Conservation (phyloP, 768 basidiomycete genomes). For the Kwoniella newhampshirensis region DNA sequence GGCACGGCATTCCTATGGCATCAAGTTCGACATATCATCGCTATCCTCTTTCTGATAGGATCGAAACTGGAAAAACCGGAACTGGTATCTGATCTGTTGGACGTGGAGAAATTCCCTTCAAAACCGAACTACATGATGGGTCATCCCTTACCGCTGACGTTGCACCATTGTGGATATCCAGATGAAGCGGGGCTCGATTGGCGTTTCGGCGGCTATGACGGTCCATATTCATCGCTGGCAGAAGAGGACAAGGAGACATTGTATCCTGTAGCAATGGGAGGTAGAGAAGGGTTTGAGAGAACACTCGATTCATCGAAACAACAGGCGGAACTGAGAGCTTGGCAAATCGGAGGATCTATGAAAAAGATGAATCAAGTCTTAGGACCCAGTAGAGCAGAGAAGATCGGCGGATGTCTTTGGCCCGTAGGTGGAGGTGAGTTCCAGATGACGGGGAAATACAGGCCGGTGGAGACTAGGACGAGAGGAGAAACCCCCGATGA, state of each 20-base stretch:
- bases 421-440: conserved; percentile 72
- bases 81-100: conserved; percentile 71
- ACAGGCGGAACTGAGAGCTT: conserved; percentile 55
- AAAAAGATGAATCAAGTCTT: conserved; percentile 65
- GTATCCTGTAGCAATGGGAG: conserved; percentile 20
- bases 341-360: conserved; percentile 66
- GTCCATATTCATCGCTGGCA: conserved; percentile 26
- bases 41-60: conserved; percentile 83
- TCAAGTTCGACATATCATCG: conserved; percentile 94
- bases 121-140: conserved; percentile 96
- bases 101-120: conserved; percentile 57
- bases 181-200: conserved; percentile 62
- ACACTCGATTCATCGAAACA: conserved; percentile 29
- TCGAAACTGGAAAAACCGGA: conserved; percentile 71
- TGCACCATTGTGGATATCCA: conserved; percentile 83
- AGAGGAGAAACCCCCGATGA: conserved; percentile 70
- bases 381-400: conserved; percentile 55
- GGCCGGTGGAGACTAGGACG: conserved; percentile 66
- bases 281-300: conserved; percentile 33
- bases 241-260: conserved; percentile 20
- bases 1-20: conserved; percentile 92
- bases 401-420: conserved; percentile 57
- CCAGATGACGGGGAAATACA: conserved; percentile 64
- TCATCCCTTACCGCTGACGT: conserved; percentile 80
- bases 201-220: conserved; percentile 62